phyloP scores from a whole-genome alignment of 2,329 filamentous ascomycete species.

The Monilinia polystroma region DNA sequence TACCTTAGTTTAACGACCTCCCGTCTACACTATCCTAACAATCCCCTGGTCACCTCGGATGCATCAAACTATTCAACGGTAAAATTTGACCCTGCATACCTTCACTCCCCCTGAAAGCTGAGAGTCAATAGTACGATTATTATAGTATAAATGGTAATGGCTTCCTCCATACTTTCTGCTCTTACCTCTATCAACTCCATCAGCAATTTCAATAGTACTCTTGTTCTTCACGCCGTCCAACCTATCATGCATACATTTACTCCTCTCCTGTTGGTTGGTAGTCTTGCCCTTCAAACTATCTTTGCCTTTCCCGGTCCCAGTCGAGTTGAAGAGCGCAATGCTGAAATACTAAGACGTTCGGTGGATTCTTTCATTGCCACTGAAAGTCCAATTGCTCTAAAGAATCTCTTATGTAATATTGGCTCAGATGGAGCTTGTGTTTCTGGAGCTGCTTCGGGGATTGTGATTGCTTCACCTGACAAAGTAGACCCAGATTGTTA shows the following conservation, averaged over 20 bases:
- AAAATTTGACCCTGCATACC: conserved; percentile 26
- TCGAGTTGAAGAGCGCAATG: conserved; percentile 39
- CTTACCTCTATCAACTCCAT: conserved; percentile 31
- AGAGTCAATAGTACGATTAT: neutral
- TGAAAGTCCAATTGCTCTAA: conserved; percentile 53
- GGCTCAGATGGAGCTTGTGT: conserved; percentile 54
- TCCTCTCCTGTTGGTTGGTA: conserved; percentile 52
- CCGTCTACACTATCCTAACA: neutral
- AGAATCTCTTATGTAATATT: conserved; percentile 58
- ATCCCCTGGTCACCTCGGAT: neutral
- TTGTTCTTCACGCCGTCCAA: conserved; percentile 24
- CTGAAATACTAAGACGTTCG: conserved; percentile 46
- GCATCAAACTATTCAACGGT: conserved; percentile 22
- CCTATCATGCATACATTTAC: conserved; percentile 53
- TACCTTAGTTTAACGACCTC: neutral
- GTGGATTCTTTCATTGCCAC: conserved; percentile 54
- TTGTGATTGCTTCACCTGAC: conserved; percentile 58
- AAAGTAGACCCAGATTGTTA: conserved; percentile 56
- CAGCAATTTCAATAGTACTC: conserved; percentile 30
- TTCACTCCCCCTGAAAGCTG: neutral
- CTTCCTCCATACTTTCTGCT: conserved; percentile 27
- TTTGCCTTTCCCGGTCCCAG: conserved; percentile 47
- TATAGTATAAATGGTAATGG: conserved; percentile 35
- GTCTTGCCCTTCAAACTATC: conserved; percentile 52
- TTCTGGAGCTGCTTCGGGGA: conserved; percentile 48